Evolutionary conservation across 2,329 filamentous ascomycete genomes (phyloP).

Genomic region (Fusarium nodosum): DNA sequence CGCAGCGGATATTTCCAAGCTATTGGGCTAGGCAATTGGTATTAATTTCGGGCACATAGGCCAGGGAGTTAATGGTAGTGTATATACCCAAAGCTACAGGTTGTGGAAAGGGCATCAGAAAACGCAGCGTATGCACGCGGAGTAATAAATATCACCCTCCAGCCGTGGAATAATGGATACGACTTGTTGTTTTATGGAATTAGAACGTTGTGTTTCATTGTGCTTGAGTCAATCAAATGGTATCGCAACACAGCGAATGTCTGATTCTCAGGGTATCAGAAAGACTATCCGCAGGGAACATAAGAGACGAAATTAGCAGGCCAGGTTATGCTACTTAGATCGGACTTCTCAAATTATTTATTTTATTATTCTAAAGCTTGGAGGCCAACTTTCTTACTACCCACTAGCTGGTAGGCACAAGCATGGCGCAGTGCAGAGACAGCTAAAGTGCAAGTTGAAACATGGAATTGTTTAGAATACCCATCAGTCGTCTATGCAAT

Average conservation of each 20-base stretch:
- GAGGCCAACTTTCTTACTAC: too few relatives aligned
- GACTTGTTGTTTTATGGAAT: not conserved
- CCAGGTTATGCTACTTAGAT: too few relatives aligned
- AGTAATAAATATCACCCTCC: not conserved
- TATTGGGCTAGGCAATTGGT: conserved; percentile 54
- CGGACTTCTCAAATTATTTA: too few relatives aligned
- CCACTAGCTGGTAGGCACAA: not conserved
- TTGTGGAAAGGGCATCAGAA: not conserved
- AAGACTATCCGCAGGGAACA: too few relatives aligned
- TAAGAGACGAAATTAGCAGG: too few relatives aligned
- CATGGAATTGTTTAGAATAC: conserved; percentile 19
- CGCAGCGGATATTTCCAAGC: conserved; percentile 67
- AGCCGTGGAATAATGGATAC: too few relatives aligned
- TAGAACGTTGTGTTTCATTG: not conserved
- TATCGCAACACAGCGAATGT: too few relatives aligned
- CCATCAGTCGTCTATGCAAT: conserved; percentile 36
- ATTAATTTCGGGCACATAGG: conserved; percentile 3
- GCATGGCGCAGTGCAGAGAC: not conserved
- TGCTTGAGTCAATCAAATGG: not conserved
- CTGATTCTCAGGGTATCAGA: too few relatives aligned
- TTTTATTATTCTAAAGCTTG: too few relatives aligned
- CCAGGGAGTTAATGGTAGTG: not conserved
- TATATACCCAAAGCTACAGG: conserved; percentile 12
- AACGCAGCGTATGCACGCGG: not conserved
- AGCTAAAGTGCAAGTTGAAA: not conserved